Evolutionary conservation across 768 basidiomycete species (phyloP).

Genomic region (Exsudoporus frostii): DNA sequence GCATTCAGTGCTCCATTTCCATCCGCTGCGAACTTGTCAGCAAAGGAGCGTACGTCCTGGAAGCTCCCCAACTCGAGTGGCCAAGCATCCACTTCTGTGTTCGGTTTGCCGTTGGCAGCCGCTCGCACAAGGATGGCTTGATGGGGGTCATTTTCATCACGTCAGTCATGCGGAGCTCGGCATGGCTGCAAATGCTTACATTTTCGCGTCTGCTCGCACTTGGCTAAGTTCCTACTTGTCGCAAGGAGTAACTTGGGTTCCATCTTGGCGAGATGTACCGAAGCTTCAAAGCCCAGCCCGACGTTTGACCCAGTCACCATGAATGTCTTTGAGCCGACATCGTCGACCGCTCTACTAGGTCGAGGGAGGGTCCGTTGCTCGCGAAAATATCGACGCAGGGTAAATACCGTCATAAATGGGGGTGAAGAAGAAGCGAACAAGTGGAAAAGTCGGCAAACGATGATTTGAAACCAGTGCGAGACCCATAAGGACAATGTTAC

Average conservation of each 20-base stretch:
- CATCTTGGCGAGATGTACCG: constrained; percentile 32
- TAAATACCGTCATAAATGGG: constrained; percentile 12
- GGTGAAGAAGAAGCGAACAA: not conserved
- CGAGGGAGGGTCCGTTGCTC: constrained; percentile 25
- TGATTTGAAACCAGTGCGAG: no score
- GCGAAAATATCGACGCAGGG: constrained; percentile 14
- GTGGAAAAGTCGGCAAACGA: no score
- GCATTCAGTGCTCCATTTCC: constrained; percentile 23
- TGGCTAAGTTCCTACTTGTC: constrained; percentile 32
- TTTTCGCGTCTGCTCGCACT: constrained; percentile 22
- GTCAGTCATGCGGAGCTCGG: not conserved
- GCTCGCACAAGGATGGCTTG: constrained; percentile 19
- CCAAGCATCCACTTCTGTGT: constrained; percentile 26
- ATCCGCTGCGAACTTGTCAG: constrained; percentile 25
- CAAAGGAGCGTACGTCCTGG: constrained; percentile 32
- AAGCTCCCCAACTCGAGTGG: constrained; percentile 35
- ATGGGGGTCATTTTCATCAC: not conserved
- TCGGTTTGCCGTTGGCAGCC: not conserved
- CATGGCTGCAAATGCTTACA: constrained; percentile 6
- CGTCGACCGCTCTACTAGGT: constrained; percentile 12
- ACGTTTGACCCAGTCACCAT: constrained; percentile 51
- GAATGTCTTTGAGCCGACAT: constrained; percentile 47
- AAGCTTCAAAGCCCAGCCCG: constrained; percentile 33
- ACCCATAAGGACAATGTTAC: no score
- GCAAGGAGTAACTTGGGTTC: constrained; percentile 30